Base-by-base conservation (phyloP, 176 grass and related monocot species). In the Echinochloa phyllopogon region DNA sequence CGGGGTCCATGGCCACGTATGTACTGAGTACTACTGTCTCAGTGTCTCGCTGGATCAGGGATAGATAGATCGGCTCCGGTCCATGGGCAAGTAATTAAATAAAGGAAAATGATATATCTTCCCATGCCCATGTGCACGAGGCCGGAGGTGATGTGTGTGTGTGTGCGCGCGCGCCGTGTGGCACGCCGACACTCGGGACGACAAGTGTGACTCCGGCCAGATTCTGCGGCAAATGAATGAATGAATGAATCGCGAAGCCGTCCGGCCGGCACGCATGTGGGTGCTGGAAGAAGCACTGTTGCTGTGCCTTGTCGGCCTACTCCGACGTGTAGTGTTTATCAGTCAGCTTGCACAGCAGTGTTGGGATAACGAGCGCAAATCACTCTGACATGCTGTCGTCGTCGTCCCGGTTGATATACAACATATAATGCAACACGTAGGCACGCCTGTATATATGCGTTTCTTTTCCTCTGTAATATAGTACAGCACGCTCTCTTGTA, bases 181-280 rank as follows among this genome's bases (percentile, higher is more conserved):
- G 21, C 21, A 13, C 40, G 66, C 67, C 67, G 67, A 66, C 64
- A 40, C 64, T 48, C 21, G 41, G 6, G 69, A 18, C 13, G 42
- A 72, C 43, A 49, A 6, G 69, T 47, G 68, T 69, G 65, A 17
- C 65, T 68, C 38, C 65, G 65, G 38, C 65, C 65, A 68, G 38
- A 68, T n/a, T 41, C 65, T 6, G 21, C 67, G 65, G 65, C 65
- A 42, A 13, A 69, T 69, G 38, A 69, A 43, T 43, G 41, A 10
- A 70, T 20, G 0, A 4, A 24, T 3, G n/a, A n/a, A n/a, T n/a
- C n/a, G n/a, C 14, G 12, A 8, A 39, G 16, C 36, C 39, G 14
- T 70, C 67, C 41, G 6, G 41, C 40, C 39, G 20, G 29, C 29
- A 33, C 29, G 65, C 10, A n/a, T 12, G 68, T 71, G 68, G 41